Evolutionary conservation across 345 rosid genomes (phyloP), one percentile per base, ranked within the genome.

Genomic region (Streptanthus diversifolius): DNA sequence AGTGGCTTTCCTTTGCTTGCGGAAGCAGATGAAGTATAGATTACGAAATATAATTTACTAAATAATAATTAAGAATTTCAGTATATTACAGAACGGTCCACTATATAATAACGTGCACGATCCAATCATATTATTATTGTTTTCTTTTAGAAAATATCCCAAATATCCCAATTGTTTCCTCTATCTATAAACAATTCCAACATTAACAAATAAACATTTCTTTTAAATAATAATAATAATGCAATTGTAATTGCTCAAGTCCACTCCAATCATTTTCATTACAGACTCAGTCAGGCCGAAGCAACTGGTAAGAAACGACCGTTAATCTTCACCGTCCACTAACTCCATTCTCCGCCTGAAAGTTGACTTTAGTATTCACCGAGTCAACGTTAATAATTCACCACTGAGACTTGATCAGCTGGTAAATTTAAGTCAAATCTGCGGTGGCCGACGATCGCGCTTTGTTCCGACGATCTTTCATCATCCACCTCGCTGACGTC

Each of bases 341-440:
- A 65, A 30, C 45, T 2, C 9, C 36, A 8, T 49, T 49, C 52
- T 22, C 8, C 24, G 51, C 15, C 24, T 51, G 56, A 22, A 22
- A 51, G 69, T 77, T 77, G 73, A 77, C 80, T 71, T 58, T 77
- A 18, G 0, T 49, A 4, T 9, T 22, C 4, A 51, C 48, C 7
- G 19, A 72, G 63, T 78, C 81, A 60, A 71, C 77, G 59, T 54
- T 36, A 71, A 35, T 68, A 45, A 3, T 7, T 80, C 4, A 86
- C 27, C 48, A 49, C 58, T 0, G 74, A 1, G 27, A 72, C 77
- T 64, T 77, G 80, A 43, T 78, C 74, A 1, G 90, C 88, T 1
- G 95, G 90, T 66, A 87, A 21, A 76, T 89, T 89, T 25, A 89
- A 71, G 81, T 89, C 96, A 77, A 89, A 85, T 18, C 77, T 85